Evolutionary conservation across 306 rosid genomes (phyloP), one percentile per base, ranked within the genome.

Genomic region (Cicer yamashitae): DNA sequence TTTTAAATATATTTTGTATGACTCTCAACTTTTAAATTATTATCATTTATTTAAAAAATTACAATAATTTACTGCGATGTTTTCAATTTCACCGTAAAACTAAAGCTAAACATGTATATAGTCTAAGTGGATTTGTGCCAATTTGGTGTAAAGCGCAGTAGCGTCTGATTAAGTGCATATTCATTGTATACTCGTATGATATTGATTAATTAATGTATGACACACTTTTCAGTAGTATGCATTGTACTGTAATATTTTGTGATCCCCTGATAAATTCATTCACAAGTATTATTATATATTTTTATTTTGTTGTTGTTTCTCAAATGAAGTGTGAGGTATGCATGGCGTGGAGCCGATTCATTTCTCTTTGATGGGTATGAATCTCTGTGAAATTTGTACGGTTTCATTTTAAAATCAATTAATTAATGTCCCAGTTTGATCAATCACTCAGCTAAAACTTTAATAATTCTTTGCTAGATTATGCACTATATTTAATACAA

Each of bases 341-440:
- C 82, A 77, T 84, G 91, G 85, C 85, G 86, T 71, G 83, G 87
- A 67, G 81, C 83, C 82, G 85, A 90, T 89, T 88, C 88, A 65
- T 62, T 79, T 74, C 84, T 87, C 82, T 83, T 80, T 73, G 86
- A 88, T 69, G 70, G 81, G 75, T 79, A 70, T 76, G 50, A 63
- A 73, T 75, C 81, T 73, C 75, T 82, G 79, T 59, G 46, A 77
- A 84, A 75, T 82, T 62, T 72, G 88, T 89, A 89, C 91, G 88
- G 85, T 82, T 86, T 71, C 85, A 82, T 84, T 85, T 71, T 84
- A 82, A 82, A 86, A 88, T 86, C 92, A 81, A 64, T 58, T 69
- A 57, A 66, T 80, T 79, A 79, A 86, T 91, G 89, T 81, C 82
- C 88, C 84, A 87, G 79, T 83, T 51, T 51, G 56, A 6, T 83